Conservation (phyloP, 2,329 filamentous ascomycete species). For the Xylariaceae sp. region DNA sequence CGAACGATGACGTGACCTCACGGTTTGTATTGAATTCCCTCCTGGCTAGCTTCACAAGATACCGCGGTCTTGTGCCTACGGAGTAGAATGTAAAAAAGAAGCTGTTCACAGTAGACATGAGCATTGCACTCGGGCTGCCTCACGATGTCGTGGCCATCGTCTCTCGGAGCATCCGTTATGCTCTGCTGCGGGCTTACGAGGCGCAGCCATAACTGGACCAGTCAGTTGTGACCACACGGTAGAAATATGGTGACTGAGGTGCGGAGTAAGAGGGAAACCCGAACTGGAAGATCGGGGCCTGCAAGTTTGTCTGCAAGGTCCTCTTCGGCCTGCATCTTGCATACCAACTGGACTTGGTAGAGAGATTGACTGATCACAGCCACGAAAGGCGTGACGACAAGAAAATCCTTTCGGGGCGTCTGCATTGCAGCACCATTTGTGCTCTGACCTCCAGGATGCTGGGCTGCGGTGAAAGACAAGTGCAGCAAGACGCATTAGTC, state of each 20-base stretch:
- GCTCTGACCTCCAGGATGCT: background rate
- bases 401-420: background rate
- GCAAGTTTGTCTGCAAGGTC: background rate
- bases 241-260: no score
- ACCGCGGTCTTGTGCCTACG: background rate
- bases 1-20: background rate
- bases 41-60: no score
- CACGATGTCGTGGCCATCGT: no score
- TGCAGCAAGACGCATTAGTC: background rate
- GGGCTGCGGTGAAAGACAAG: background rate
- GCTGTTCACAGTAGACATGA: background rate
- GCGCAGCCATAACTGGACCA: no score
- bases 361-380: no score
- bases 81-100: background rate
- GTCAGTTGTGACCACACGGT: no score
- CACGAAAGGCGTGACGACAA: background rate
- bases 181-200: no score
- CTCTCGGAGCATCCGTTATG: no score
- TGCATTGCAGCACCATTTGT: background rate
- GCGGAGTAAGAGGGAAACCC: background rate
- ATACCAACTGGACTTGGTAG: no score
- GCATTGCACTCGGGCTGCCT: background rate
- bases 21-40: no score
- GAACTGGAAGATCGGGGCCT: background rate
- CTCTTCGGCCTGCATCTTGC: background rate